Base-by-base conservation (phyloP, 1,284 basidiomycete genomes). In the Cutaneotrichosporon mucoides region DNA sequence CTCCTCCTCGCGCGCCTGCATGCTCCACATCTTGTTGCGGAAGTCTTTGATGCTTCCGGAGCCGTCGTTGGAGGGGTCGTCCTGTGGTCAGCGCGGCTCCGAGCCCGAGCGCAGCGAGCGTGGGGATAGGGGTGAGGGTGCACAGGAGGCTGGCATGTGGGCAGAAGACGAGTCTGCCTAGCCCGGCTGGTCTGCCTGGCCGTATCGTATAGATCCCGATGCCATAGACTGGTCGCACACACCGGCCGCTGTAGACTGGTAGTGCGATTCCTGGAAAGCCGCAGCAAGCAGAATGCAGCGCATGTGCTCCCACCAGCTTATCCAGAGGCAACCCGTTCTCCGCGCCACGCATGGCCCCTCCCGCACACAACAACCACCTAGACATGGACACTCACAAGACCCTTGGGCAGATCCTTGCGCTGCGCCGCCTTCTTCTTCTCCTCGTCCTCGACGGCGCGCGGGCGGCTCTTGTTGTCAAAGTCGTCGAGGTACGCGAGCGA, bases 41-140 rank as follows among this genome's bases (percentile, higher is more conserved):
- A 79, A 77, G 60, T 77, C 74, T 51, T 74, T 73, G 59, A 77
- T 73, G 4, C 68, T 68, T 7, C 77, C 77, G 16, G 66, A 68
- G 8, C 76, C 76, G 60, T 77, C 77, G 52, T 72, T 73, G 34
- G 73, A 67, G 34, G 73, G 70, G 55, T 75, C 73, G 55, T 74
- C 68, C 56, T 57, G 57, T 10, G 33, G 34, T 51, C 53, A 55
- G 45, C 48, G 45, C 24, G 24, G 24, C 24, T 24, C 24, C 24
- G 24, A 24, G 24, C 24, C 24, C 24, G 24, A 24, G 24, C 24
- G 24, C 24, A 24, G 24, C 24, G 24, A 24, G 24, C 24, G 24
- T 24, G 24, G 24, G 24, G 24, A 24, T 24, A 24, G 24, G 24
- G 24, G 24, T 24, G 24, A 24, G 24, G 24, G 24, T 24, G 24